These are phyloP conservation scores for Chaetomium sp. DNA, from an alignment of 2,329 filamentous ascomycete species.

Conservation along the genomic window DNA sequence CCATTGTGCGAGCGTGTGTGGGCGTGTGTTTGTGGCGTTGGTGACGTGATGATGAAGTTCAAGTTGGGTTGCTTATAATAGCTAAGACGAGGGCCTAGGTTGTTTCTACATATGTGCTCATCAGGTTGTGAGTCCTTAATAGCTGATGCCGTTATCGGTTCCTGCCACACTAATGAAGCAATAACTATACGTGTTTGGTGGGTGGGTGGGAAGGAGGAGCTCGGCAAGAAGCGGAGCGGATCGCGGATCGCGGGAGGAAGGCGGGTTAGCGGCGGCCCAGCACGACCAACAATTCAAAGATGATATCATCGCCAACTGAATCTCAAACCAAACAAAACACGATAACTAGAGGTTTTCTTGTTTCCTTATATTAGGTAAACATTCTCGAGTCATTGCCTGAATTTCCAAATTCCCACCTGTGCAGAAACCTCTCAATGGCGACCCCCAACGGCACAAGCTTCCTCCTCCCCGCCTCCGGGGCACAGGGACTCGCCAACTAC, in stretches of 20 bases:
- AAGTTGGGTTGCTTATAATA: not conserved
- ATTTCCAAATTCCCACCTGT: too few species aligned
- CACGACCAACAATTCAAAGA: not conserved
- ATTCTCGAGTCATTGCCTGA: not conserved
- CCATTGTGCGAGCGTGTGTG: constrained; percentile 1
- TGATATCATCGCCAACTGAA: not conserved
- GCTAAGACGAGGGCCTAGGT: too few species aligned
- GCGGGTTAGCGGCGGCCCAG: not conserved
- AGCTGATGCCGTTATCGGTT: too few species aligned
- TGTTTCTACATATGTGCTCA: too few species aligned
- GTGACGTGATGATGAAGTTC: not conserved
- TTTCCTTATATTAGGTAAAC: not conserved
- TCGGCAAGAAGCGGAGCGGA: constrained; percentile 30
- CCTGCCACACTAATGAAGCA: too few species aligned
- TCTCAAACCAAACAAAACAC: not conserved
- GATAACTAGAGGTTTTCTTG: not conserved
- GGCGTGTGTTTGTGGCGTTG: not conserved
- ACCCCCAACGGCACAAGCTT: constrained; percentile 38
- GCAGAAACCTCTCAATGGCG: constrained; percentile 21
- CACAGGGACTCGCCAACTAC: constrained; percentile 43
- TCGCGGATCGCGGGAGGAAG: constrained; percentile 23
- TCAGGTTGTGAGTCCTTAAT: too few species aligned
- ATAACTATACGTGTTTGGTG: too few species aligned
- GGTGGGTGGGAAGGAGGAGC: not conserved
- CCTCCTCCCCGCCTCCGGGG: constrained; percentile 38